A percentile compares a stretch with the other conserved stretches of the same genome.
Conservation (phyloP, 2,329 filamentous ascomycete genomes). For the Diplodia sapinea region DNA sequence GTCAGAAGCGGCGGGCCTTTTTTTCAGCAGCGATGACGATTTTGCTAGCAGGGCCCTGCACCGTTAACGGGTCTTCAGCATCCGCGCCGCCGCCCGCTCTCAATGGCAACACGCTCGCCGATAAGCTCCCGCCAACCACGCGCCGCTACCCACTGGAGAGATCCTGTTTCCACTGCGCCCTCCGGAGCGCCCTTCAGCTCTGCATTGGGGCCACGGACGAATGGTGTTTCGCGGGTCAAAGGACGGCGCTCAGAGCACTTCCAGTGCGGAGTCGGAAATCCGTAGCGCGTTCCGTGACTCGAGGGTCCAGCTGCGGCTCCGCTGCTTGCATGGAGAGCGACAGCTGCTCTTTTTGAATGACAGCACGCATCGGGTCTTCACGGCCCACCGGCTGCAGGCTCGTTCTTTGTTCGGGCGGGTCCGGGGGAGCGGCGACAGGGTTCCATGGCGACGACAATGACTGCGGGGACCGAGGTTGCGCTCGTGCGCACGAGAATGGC, state of each 20-base stretch:
- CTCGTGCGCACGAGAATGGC: background rate
- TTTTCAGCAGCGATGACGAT: constrained; percentile 32
- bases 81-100: constrained; percentile 10
- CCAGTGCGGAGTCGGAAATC: constrained; percentile 15
- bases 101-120: background rate
- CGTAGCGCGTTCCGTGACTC: constrained; percentile 22
- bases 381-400: constrained; percentile 17
- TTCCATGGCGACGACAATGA: background rate
- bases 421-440: constrained; percentile 2
- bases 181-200: constrained; percentile 15
- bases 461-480: background rate
- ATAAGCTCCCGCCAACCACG: constrained; percentile 21
- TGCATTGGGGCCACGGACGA: constrained; percentile 17
- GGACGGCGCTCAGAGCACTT: constrained; percentile 7
- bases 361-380: constrained; percentile 23
- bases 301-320: background rate
- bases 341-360: constrained; percentile 22
- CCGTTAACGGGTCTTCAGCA: constrained; percentile 15
- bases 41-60: constrained; percentile 26
- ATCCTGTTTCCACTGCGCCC: constrained; percentile 22
- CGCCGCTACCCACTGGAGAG: background rate
- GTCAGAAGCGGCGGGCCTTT: constrained; percentile 21
- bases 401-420: constrained; percentile 12
- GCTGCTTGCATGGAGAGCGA: background rate
- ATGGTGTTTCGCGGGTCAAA: constrained; percentile 23